A percentile compares a stretch with the other conserved stretches of the same genome.
phyloP scores from a whole-genome alignment of 2,329 filamentous ascomycete genomes.

The Colletotrichum tropicale region DNA sequence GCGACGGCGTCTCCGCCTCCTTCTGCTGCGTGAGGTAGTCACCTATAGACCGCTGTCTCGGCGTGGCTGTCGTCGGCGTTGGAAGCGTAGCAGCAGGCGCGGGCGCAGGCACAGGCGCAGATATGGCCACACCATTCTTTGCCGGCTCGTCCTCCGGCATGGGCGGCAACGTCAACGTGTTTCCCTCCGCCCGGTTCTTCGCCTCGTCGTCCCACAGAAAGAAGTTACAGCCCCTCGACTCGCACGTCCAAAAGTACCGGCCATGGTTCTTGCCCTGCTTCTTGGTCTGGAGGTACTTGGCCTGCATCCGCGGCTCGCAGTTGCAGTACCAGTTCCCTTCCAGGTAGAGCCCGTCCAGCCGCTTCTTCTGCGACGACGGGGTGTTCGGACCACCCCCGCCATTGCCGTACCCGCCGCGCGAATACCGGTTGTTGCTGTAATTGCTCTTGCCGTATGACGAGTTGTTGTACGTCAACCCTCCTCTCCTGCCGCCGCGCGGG shows the following conservation, averaged over 20 bases:
- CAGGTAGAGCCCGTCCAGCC: constrained; percentile 35
- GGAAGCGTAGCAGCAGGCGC: neutral
- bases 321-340: constrained; percentile 45
- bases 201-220: constrained; percentile 51
- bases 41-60: constrained; percentile 16
- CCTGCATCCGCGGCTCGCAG: constrained; percentile 43
- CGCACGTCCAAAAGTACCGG: constrained; percentile 47
- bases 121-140: neutral
- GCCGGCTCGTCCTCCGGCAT: neutral
- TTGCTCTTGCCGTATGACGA: neutral
- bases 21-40: neutral
- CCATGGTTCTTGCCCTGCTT: constrained; percentile 44
- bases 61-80: constrained; percentile 24
- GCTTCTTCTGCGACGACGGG: constrained; percentile 30
- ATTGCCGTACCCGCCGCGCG: neutral
- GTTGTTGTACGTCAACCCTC: constrained; percentile 2
- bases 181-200: constrained; percentile 3
- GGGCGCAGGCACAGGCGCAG: neutral
- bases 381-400: neutral
- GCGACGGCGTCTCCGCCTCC: constrained; percentile 22
- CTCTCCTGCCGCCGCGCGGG: constrained; percentile 1
- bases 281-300: constrained; percentile 38
- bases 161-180: constrained; percentile 8
- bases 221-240: constrained; percentile 41
- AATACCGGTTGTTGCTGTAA: neutral